A percentile compares a stretch with the other conserved stretches of the same genome.
These are phyloP conservation scores for Knufia fluminis DNA, from an alignment of 2,329 filamentous ascomycete species.

Conservation along the genomic window DNA sequence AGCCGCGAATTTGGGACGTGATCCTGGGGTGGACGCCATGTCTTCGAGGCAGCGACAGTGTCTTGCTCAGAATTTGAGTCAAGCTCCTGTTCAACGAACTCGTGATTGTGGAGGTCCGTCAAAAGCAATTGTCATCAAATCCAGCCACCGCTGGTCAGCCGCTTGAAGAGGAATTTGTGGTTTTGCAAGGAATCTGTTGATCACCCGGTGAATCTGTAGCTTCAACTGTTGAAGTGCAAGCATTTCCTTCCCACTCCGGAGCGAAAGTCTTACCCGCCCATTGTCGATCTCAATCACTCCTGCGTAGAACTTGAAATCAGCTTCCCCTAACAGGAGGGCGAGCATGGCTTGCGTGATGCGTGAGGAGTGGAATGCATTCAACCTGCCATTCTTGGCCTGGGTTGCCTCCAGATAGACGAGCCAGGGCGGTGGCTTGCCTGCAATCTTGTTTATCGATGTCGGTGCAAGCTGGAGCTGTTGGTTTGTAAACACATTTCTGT, in stretches of 20 bases:
- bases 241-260: slow-evolving; percentile 83
- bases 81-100: background rate
- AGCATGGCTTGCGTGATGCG: slow-evolving; percentile 73
- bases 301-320: slow-evolving; percentile 80
- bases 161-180: background rate
- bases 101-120: slow-evolving; percentile 4
- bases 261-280: slow-evolving; percentile 72
- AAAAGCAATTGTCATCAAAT: background rate
- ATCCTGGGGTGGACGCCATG: background rate
- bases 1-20: background rate
- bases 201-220: slow-evolving; percentile 10
- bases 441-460: slow-evolving; percentile 63
- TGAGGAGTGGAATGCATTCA: slow-evolving; percentile 85
- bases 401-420: slow-evolving; percentile 96
- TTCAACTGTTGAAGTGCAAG: slow-evolving; percentile 79
- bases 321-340: slow-evolving; percentile 76
- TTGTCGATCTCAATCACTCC: slow-evolving; percentile 81
- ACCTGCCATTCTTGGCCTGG: slow-evolving; percentile 69
- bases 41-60: background rate
- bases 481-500: slow-evolving; percentile 87
- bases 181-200: slow-evolving; percentile 7
- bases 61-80: background rate
- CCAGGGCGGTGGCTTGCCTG: slow-evolving; percentile 51
- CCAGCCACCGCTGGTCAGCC: slow-evolving; percentile 4
- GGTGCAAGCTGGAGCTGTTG: slow-evolving; percentile 81